These are phyloP conservation scores for Ceratocystis smalleyi DNA, from an alignment of 2,329 filamentous ascomycete species.

Conservation along the genomic window DNA sequence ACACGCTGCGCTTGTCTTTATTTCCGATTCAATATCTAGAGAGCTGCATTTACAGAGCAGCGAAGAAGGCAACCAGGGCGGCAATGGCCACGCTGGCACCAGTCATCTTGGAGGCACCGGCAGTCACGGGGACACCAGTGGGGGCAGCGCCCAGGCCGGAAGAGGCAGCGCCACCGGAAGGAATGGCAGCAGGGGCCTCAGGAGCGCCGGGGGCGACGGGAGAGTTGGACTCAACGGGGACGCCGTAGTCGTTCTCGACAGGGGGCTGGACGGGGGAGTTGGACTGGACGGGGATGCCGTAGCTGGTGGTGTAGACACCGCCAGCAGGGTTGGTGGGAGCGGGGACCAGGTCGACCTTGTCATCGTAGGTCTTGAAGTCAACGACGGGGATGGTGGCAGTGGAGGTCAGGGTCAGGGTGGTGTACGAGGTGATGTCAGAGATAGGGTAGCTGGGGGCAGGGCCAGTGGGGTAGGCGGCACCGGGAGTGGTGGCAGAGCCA, in stretches of 20 bases:
- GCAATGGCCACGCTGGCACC: slow-evolving; percentile 6
- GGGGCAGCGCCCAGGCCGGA: slow-evolving; percentile 6
- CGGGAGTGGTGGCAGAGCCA: slow-evolving; percentile 15
- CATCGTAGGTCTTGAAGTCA: slow-evolving; percentile 28
- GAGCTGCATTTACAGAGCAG: slow-evolving; percentile 13
- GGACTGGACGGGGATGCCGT: slow-evolving; percentile 6
- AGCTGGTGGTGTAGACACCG: slow-evolving; percentile 5
- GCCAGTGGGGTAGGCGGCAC: background rate
- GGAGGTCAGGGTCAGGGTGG: slow-evolving; percentile 36
- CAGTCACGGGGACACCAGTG: slow-evolving; percentile 14
- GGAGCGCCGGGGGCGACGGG: slow-evolving; percentile 15
- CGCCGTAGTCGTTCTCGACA: slow-evolving; percentile 4
- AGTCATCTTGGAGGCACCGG: slow-evolving; percentile 14
- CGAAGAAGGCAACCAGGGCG: slow-evolving; percentile 9
- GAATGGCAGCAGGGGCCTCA: slow-evolving; percentile 9
- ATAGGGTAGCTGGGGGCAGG: slow-evolving; percentile 23
- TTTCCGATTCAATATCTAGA: background rate
- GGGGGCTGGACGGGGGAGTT: slow-evolving; percentile 5
- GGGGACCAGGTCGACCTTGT: slow-evolving; percentile 16
- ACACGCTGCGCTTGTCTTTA: background rate
- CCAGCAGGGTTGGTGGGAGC: slow-evolving; percentile 17
- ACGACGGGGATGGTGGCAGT: slow-evolving; percentile 39
- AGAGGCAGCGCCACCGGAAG: slow-evolving; percentile 16
- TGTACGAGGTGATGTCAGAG: slow-evolving; percentile 32
- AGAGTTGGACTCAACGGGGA: slow-evolving; percentile 19